Percentiles rank a stretch among this genome's conserved stretches.
phyloP scores from a whole-genome alignment of 495 filamentous ascomycete species.

The Penicillium steckii region DNA sequence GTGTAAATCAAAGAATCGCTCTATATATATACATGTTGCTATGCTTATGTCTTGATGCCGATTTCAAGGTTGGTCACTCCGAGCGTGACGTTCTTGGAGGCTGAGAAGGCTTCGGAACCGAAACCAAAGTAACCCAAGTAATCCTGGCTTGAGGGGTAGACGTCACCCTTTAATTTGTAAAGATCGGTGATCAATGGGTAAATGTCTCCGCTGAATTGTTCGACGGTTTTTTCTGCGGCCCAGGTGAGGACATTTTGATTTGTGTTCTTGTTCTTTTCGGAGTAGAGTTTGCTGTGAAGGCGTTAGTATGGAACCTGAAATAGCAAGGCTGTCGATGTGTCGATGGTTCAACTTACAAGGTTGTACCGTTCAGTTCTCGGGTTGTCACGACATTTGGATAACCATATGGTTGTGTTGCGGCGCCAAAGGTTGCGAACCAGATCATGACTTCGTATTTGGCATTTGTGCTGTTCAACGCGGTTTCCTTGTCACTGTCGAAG shows the following conservation, averaged over 20 bases:
- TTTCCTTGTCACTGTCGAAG: slow-evolving; percentile 32
- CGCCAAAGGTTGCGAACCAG: slow-evolving; percentile 36
- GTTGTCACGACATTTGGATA: slow-evolving; percentile 1
- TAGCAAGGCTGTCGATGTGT: not conserved
- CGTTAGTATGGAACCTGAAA: not conserved
- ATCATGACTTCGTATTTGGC: slow-evolving; percentile 47
- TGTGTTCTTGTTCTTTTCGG: slow-evolving; percentile 15
- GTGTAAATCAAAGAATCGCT: not conserved
- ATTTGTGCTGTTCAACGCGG: slow-evolving; percentile 22
- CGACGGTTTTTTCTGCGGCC: slow-evolving; percentile 31
- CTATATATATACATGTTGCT: slow-evolving; percentile 7
- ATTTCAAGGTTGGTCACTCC: slow-evolving; percentile 29
- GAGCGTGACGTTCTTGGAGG: slow-evolving; percentile 32
- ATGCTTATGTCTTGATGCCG: slow-evolving; percentile 24
- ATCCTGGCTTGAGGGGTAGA: slow-evolving; percentile 23
- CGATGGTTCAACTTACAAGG: slow-evolving; percentile 29
- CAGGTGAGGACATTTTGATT: slow-evolving; percentile 36
- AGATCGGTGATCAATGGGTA: slow-evolving; percentile 35
- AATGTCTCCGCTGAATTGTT: slow-evolving; percentile 35
- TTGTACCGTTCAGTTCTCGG: slow-evolving; percentile 25
- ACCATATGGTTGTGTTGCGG: slow-evolving; percentile 28
- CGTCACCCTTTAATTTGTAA: slow-evolving; percentile 10
- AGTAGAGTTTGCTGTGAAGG: slow-evolving; percentile 28
- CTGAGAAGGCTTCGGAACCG: slow-evolving; percentile 35
- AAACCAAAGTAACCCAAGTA: slow-evolving; percentile 39